Base-by-base conservation (phyloP, 2,329 filamentous ascomycete genomes). In the Penicillium sp. region DNA sequence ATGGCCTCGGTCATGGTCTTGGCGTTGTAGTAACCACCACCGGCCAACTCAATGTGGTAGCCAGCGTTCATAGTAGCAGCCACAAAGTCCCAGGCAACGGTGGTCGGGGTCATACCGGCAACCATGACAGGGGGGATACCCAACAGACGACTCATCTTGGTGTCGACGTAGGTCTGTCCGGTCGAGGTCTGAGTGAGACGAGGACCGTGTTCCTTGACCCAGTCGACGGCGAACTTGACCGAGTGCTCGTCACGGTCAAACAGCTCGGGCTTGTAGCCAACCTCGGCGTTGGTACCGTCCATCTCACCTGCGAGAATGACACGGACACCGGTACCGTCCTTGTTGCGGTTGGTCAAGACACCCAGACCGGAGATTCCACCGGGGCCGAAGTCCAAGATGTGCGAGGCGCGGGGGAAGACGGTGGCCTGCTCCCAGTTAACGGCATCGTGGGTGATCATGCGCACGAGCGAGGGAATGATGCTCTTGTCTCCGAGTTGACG, bases 391-490 rank as follows among this genome's bases (percentile, higher is more conserved):
- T 99, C 94, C 49, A 99, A 80, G 53, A 99, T 90, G 72, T 99
- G 94, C 3, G 93, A 97, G 18, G 94, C 94, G 21, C 86, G 83
- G 3, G 91, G 87, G 80, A 99, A 97, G 51, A 90, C 84, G 1
- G 94, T 99, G 1, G 94, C 92, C 72, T 88, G 88, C 78, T 97
- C 94, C 94, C 94, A 99, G 75, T 97, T 88, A 50, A 99, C 94
- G 1, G 91, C 85, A 65, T 97, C 92, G 52, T 90, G 88, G 4
- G 93, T 97, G 70, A 99, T 97, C 81, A 99, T 89, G 66, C 91
- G 90, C 32, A 97, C 83, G 49, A 99, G 81, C 7, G 87, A 83
- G 2, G 93, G 92, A 1, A 97, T 90, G 58, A 99, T 85, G 74
- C 96, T 90, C 57, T 88, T 87, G 49, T 83, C 80, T 49, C 87